Percentiles rank a stretch among this genome's conserved stretches.
These are phyloP conservation scores for Kodamaea derodonti DNA, from an alignment of 1,139 yeast species.

Conservation along the genomic window DNA sequence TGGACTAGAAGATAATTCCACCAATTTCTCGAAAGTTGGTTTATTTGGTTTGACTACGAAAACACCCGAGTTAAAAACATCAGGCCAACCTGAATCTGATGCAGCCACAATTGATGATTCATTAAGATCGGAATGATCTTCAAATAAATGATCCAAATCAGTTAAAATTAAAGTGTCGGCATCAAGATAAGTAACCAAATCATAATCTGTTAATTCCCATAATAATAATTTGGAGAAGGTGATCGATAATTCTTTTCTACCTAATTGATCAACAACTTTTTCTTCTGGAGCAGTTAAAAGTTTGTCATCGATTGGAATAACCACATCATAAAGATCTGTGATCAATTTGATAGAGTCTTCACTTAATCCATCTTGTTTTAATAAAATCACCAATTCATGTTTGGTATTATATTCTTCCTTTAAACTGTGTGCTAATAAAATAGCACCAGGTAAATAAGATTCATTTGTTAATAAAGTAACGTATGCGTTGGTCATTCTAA, in stretches of 20 bases:
- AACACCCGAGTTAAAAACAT: slow-evolving; percentile 32
- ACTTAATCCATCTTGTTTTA: slow-evolving; percentile 17
- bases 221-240: slow-evolving; percentile 27
- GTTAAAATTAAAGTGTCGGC: slow-evolving; percentile 27
- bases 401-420: slow-evolving; percentile 16
- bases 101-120: slow-evolving; percentile 22
- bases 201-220: slow-evolving; percentile 25
- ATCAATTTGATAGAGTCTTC: slow-evolving; percentile 17
- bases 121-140: slow-evolving; percentile 11
- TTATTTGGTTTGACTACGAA: slow-evolving; percentile 24
- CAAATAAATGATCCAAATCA: slow-evolving; percentile 24
- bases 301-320: slow-evolving; percentile 21
- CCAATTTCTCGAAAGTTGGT: slow-evolving; percentile 16
- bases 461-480: slow-evolving; percentile 29
- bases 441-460: slow-evolving; percentile 30
- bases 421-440: slow-evolving; percentile 24
- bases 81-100: slow-evolving; percentile 39
- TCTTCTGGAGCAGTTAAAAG: slow-evolving; percentile 19
- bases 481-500: slow-evolving; percentile 21
- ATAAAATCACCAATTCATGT: slow-evolving; percentile 20
- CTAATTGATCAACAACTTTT: slow-evolving; percentile 18
- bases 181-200: slow-evolving; percentile 26
- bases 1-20: slow-evolving; percentile 12
- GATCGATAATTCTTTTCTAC: slow-evolving; percentile 25
- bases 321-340: slow-evolving; percentile 20